phyloP scores from a whole-genome alignment of 257 asterid species.

The Solanum pennellii region DNA sequence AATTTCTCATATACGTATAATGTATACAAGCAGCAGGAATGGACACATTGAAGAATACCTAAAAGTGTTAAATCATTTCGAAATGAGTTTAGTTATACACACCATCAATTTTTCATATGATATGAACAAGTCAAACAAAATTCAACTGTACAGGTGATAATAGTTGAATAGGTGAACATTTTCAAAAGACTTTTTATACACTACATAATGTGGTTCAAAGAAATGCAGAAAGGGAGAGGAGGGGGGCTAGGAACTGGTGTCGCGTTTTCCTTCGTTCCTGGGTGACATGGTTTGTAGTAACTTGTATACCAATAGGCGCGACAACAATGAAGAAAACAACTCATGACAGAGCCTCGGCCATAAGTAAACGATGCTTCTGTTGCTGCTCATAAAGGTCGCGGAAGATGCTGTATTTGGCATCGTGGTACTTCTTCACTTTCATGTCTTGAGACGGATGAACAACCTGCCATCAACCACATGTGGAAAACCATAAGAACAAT shows the following conservation, averaged over 20 bases:
- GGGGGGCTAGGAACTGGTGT: neutral
- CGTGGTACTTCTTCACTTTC: constrained; percentile 69
- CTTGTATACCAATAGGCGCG: neutral
- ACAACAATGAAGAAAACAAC: neutral
- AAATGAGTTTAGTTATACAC: neutral
- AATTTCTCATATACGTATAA: neutral
- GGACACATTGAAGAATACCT: neutral
- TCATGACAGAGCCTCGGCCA: constrained; percentile 58
- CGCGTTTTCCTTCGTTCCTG: neutral
- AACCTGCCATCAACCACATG: constrained; percentile 31
- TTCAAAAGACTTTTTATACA: neutral
- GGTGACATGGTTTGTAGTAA: neutral
- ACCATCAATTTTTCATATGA: neutral
- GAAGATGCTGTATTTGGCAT: constrained; percentile 70
- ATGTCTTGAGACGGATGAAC: constrained; percentile 66
- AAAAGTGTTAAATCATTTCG: neutral
- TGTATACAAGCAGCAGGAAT: neutral
- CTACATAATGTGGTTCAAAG: neutral
- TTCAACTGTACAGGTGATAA: neutral
- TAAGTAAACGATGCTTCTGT: constrained; percentile 56
- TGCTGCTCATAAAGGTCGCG: constrained; percentile 81
- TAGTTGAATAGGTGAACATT: neutral
- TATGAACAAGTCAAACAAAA: neutral
- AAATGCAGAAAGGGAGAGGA: neutral
- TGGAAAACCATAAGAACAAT: neutral